Base-by-base conservation (phyloP, 441 rosid species). In the Adansonia grandidieri region DNA sequence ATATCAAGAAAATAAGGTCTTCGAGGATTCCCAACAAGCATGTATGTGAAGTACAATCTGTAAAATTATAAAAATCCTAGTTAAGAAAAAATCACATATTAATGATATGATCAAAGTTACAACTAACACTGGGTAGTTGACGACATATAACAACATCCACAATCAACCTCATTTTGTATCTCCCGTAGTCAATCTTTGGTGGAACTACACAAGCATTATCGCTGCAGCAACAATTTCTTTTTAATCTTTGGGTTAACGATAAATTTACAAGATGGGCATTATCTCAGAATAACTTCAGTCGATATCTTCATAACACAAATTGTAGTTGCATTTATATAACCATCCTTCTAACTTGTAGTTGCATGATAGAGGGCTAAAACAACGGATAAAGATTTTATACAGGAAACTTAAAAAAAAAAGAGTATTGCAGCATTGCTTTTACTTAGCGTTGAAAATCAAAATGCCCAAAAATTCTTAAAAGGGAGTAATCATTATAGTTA, bases 41-140 rank as follows among this genome's bases (percentile, higher is more conserved):
- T 73, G 63, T 88, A 82, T 47, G 98, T 95, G 82, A 80, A 95
- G 78, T 95, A 95, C 75, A 93, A 80, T 73, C 98, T 95, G 85
- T 68, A 86, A 22, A 56, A 58, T 74, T 50, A 50, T 24, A 56
- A 74, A 77, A 56, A 13, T 6, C 60, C 42, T 7, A 37, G 37
- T 64, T 69, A 70, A 78, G 20, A 75, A 60, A 42, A 15, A 37
- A 37, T 54, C 2, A 9, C 28, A 61, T 65, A 69, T 19, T 8
- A 80, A 10, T 8, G 15, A 6, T 40, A 68, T 19, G 68, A 60
- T 47, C 63, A 20, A 54, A 22, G 17, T 15, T 48, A 51, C 44
- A 10, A 1, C 47, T 71, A 51, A 71, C 20, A 71, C 8, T 2
- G 7, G 8, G 28, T 9, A 45, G 17, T 67, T 17, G 37, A 45